A percentile compares a stretch with the other conserved stretches of the same genome.
phyloP scores from a whole-genome alignment of 768 basidiomycete species.

The Termitomyces sp. region DNA sequence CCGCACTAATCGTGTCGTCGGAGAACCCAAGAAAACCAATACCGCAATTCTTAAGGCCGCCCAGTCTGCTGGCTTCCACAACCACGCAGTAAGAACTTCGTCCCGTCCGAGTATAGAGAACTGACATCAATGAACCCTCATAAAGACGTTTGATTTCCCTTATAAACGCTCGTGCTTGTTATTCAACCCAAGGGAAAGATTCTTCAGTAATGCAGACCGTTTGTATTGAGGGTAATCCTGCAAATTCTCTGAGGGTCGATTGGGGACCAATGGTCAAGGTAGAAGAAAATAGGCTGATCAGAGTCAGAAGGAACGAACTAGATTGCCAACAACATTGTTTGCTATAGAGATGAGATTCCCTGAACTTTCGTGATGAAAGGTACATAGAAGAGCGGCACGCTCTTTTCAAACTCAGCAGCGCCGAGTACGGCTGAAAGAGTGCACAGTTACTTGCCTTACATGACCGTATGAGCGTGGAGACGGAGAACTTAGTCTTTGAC shows the following conservation, averaged over 20 bases:
- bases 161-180: slow-evolving; percentile 26
- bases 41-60: slow-evolving; percentile 18
- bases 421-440: too few relatives aligned
- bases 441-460: too few relatives aligned
- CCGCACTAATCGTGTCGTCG: slow-evolving; percentile 32
- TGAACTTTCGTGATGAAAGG: too few relatives aligned
- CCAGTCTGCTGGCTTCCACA: slow-evolving; percentile 18
- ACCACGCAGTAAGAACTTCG: slow-evolving; percentile 16
- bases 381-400: too few relatives aligned
- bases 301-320: too few relatives aligned
- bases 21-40: slow-evolving; percentile 33
- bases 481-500: too few relatives aligned
- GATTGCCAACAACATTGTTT: too few relatives aligned
- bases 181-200: slow-evolving; percentile 23
- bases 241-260: not conserved
- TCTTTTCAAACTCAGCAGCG: too few relatives aligned
- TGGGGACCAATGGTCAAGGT: not conserved
- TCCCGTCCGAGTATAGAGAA: not conserved
- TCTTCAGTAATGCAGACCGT: slow-evolving; percentile 22
- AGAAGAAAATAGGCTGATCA: too few relatives aligned
- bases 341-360: too few relatives aligned
- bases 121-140: not conserved
- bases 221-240: slow-evolving; percentile 9
- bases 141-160: slow-evolving; percentile 28
- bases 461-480: too few relatives aligned